Conservation (phyloP, 805 yeast species). For the Candida manassasensis region DNA sequence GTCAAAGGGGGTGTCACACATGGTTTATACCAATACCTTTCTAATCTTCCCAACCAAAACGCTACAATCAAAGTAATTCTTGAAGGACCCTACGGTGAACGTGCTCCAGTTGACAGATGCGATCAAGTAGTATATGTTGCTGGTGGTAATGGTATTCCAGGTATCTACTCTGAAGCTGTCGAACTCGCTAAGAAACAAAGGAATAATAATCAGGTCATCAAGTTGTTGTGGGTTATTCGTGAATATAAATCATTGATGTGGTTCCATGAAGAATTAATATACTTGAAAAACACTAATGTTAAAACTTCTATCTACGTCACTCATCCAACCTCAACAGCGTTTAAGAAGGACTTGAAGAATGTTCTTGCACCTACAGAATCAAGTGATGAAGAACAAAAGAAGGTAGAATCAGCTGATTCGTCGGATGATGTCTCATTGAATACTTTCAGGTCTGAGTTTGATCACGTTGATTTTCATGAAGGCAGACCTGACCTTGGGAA, state of each 20-base stretch:
- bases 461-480: conserved; percentile 35
- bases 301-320: conserved; percentile 28
- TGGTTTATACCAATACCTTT: conserved; percentile 16
- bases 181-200: conserved; percentile 11
- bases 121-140: conserved; percentile 31
- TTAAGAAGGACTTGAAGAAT: not conserved
- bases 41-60: conserved; percentile 13
- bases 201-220: conserved; percentile 24
- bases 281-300: conserved; percentile 22
- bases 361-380: not conserved
- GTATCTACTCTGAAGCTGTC: conserved; percentile 32
- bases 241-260: conserved; percentile 47
- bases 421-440: not conserved
- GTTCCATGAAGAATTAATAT: conserved; percentile 43
- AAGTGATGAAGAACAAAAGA: not conserved
- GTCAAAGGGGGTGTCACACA: conserved; percentile 32
- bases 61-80: conserved; percentile 27
- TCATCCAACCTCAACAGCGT: conserved; percentile 15
- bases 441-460: conserved; percentile 16
- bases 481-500: conserved; percentile 47
- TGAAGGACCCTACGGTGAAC: conserved; percentile 37
- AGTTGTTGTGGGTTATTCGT: conserved; percentile 65
- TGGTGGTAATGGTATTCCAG: conserved; percentile 41
- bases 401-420: conserved; percentile 2
- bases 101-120: conserved; percentile 24